These are phyloP conservation scores for Geranium incanum DNA, from an alignment of 441 rosid species.

Conservation along the genomic window DNA sequence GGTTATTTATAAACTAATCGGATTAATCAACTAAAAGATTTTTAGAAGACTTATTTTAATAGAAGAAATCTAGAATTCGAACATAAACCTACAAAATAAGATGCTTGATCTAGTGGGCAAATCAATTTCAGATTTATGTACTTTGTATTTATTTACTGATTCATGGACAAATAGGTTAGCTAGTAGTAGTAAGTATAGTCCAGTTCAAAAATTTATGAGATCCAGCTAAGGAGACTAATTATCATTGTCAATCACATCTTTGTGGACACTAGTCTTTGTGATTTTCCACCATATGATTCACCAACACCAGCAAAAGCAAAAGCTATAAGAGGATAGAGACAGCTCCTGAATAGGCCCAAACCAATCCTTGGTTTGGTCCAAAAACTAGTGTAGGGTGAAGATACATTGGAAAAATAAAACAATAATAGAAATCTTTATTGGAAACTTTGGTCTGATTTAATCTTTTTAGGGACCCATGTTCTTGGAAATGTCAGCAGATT, in stretches of 20 bases:
- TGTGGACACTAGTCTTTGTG: constrained; percentile 24
- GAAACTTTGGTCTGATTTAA: constrained; percentile 13
- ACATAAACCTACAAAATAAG: too few species aligned
- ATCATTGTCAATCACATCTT: constrained; percentile 14
- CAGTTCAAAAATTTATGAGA: constrained; percentile 27
- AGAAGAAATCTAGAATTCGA: too few species aligned
- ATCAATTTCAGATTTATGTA: too few species aligned
- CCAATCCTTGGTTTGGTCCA: constrained; percentile 22
- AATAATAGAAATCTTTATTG: constrained; percentile 10
- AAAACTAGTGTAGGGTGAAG: constrained; percentile 21
- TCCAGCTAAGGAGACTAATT: constrained; percentile 33
- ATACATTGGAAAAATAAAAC: constrained; percentile 8
- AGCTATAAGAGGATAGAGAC: constrained; percentile 16
- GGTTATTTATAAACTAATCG: too few species aligned
- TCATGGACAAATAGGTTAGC: constrained; percentile 23
- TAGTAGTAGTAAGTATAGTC: constrained; percentile 19
- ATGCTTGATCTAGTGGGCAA: too few species aligned
- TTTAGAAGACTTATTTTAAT: too few species aligned
- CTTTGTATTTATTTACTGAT: neutral
- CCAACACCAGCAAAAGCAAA: constrained; percentile 15
- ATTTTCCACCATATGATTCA: constrained; percentile 28
- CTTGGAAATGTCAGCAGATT: constrained; percentile 16
- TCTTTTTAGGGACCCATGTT: constrained; percentile 22
- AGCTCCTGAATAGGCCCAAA: constrained; percentile 20
- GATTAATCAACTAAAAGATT: too few species aligned